These are phyloP conservation scores for Lachancea meyersii DNA, from an alignment of 805 yeast species.

Conservation along the genomic window DNA sequence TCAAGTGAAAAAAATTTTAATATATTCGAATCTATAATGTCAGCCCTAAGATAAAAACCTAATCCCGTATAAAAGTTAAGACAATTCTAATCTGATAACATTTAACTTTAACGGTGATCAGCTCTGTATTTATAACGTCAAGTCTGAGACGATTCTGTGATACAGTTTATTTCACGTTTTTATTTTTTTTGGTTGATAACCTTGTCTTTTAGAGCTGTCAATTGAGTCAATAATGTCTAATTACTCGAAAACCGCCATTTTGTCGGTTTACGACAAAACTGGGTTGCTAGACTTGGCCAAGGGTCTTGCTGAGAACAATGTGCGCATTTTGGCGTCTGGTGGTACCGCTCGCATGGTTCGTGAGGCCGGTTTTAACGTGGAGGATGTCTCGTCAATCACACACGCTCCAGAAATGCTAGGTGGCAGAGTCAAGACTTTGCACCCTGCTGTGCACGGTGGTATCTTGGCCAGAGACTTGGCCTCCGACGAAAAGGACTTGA, in stretches of 20 bases:
- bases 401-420: constrained; percentile 99
- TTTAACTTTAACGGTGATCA: no score
- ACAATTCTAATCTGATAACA: no score
- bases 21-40: neutral
- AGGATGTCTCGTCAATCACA: constrained; percentile 89
- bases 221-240: neutral
- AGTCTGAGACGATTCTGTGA: no score
- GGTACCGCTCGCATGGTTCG: constrained; percentile 93
- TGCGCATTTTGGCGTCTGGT: constrained; percentile 91
- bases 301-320: constrained; percentile 83
- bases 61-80: no score
- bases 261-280: constrained; percentile 96
- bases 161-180: neutral
- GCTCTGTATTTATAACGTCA: no score
- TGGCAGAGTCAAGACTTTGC: constrained; percentile 96
- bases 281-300: constrained; percentile 94
- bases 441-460: constrained; percentile 98
- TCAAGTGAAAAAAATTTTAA: neutral
- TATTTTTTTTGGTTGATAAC: neutral
- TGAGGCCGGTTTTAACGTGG: constrained; percentile 97
- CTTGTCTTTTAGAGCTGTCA: neutral
- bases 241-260: constrained; percentile 78
- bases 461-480: constrained; percentile 91
- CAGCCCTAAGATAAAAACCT: neutral
- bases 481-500: constrained; percentile 82